phyloP scores from a whole-genome alignment of 1,284 basidiomycete species.

The Bjerkandera adusta region DNA sequence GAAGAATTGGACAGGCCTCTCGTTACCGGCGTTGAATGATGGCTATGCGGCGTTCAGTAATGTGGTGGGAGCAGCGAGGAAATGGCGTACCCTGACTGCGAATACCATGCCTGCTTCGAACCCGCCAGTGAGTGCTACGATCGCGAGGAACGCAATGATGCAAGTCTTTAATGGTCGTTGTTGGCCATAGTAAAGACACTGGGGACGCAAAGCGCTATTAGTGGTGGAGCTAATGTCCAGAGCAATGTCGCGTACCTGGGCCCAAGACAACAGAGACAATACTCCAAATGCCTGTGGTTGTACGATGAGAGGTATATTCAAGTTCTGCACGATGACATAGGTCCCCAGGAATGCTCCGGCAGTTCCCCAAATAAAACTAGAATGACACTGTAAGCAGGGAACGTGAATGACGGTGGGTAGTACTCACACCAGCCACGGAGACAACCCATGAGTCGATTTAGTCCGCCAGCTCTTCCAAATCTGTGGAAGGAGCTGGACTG shows the following conservation, averaged over 20 bases:
- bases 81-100: conserved; percentile 44
- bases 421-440: conserved; percentile 57
- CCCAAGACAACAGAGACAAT: conserved; percentile 63
- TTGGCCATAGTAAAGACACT: conserved; percentile 63
- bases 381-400: not conserved
- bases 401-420: no score
- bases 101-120: conserved; percentile 62
- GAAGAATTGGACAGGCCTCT: conserved; percentile 53
- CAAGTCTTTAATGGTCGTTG: conserved; percentile 33
- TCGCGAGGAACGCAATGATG: conserved; percentile 31
- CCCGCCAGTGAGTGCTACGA: conserved; percentile 47
- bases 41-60: conserved; percentile 26
- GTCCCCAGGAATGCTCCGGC: conserved; percentile 62
- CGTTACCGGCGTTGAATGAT: conserved; percentile 42
- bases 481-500: conserved; percentile 67
- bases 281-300: conserved; percentile 76
- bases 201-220: not conserved
- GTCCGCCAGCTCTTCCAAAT: conserved; percentile 65
- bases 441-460: conserved; percentile 68
- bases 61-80: conserved; percentile 20
- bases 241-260: conserved; percentile 42
- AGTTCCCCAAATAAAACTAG: conserved; percentile 64
- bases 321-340: conserved; percentile 63
- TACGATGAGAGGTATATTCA: conserved; percentile 72
- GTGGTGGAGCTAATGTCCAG: not conserved